Base-by-base conservation (phyloP, 305 asterid genomes). In the Stenogyne calaminthoides region DNA sequence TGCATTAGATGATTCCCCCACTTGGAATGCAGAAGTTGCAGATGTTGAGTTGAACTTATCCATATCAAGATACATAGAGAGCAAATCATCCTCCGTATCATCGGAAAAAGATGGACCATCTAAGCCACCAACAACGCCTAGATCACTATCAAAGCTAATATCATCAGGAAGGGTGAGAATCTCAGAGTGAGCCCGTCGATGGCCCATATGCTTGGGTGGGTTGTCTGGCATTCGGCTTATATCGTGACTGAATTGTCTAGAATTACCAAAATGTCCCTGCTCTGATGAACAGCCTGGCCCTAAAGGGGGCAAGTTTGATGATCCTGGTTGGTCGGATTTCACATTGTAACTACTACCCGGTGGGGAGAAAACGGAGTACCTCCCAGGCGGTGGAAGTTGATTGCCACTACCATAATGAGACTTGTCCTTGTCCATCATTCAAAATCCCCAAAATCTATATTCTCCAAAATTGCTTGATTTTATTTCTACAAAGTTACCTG, bases 81-180 rank as follows among this genome's bases (percentile, higher is more conserved):
- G 73, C 62, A 93, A 75, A 70, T 95, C 99, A 69, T 92, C 99
- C 60, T 95, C 98, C 0, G 97, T 89, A 66, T 95, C 99, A 69
- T 91, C 97, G 0, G 99, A 92, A 65, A 81, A 84, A 1, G 98
- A 84, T 2, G 99, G 99, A 29, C 98, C 98, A 77, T 91, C 99
- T 20, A 92, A 83, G 58, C 96, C 98, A 20, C 97, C 98, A 66
- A 95, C 98, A 73, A 92, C 91, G 42, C 99, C 99, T 65, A 95
- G 91, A 80, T 95, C 98, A 66, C 96, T 90, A 66, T 95, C 99
- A 40, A 95, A 95, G 89, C 94, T 95, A 52, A 92, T 88, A 71
- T 95, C 98, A 78, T 95, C 99, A 0, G 99, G 99, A 57, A 95
- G 96, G 69, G 98, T 92, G 32, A 95, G 89, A 84, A 91, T 92